phyloP scores from a whole-genome alignment of 1,139 yeast genomes.

The Candida sp. region DNA sequence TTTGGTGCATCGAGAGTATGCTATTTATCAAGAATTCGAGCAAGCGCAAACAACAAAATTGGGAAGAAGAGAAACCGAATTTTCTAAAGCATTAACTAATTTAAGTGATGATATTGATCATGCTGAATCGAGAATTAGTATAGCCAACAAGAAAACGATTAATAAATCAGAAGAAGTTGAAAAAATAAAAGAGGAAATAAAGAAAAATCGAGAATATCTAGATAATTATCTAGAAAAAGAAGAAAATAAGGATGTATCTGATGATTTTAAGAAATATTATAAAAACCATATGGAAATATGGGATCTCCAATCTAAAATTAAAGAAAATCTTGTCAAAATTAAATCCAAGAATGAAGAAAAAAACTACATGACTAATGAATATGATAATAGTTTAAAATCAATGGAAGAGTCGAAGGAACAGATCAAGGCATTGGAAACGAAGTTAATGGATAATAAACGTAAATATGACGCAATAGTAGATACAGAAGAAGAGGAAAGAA shows the following conservation, averaged over 20 bases:
- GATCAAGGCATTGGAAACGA: constrained; percentile 26
- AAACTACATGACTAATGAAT: constrained; percentile 64
- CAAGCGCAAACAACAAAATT: constrained; percentile 18
- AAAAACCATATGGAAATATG: constrained; percentile 33
- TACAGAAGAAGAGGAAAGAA: constrained; percentile 18
- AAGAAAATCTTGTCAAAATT: constrained; percentile 32
- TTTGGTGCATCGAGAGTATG: constrained; percentile 23
- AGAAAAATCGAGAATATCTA: constrained; percentile 16
- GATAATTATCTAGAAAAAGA: constrained; percentile 15
- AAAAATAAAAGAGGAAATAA: constrained; percentile 16
- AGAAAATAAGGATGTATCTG: constrained; percentile 13
- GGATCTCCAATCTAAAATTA: constrained; percentile 36
- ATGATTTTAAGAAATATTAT: constrained; percentile 14
- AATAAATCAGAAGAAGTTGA: constrained; percentile 33
- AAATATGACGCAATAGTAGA: constrained; percentile 24
- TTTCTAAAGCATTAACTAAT: constrained; percentile 23
- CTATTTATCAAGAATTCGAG: constrained; percentile 18
- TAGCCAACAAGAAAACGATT: constrained; percentile 37
- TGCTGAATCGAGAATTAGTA: constrained; percentile 34
- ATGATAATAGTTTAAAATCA: constrained; percentile 55
- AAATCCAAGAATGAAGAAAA: constrained; percentile 49
- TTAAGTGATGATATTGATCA: constrained; percentile 35
- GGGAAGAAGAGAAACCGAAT: constrained; percentile 34
- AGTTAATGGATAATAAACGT: constrained; percentile 25
- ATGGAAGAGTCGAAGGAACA: constrained; percentile 49